Base-by-base conservation (phyloP, 345 rosid species). In the Boechera retrofracta region DNA sequence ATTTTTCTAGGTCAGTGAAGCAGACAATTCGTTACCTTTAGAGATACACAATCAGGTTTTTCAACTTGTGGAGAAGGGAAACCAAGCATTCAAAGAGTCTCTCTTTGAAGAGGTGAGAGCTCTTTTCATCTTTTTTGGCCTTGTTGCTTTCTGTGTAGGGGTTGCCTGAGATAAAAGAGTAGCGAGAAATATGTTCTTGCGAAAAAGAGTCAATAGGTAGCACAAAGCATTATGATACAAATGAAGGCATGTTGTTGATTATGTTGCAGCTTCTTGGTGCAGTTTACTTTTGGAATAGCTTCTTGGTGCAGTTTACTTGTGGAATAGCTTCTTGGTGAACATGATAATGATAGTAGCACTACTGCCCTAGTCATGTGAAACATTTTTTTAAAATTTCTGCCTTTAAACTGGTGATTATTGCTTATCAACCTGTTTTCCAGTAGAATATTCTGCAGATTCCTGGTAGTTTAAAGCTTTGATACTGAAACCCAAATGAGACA, bases 11-110 rank as follows among this genome's bases (percentile, higher is more conserved):
- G 83, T 73, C 38, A 85, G 81, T 70, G 98, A 88, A 83, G 97
- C 87, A 18, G 97, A 80, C 47, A 82, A 83, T 51, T 83, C 92
- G 9, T 76, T 94, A 83, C 86, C 89, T 15, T 52, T 67, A 90
- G 90, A 92, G 54, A 79, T 77, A 36, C 87, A 82, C 67, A 83
- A 77, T 72, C 87, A 83, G 74, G 92, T 89, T 70, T 82, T 82
- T 77, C 87, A 89, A 65, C 87, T 89, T 21, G 86, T 90, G 33
- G 84, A 77, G 74, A 84, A 80, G 55, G 99, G 94, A 55, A 92
- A 92, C 80, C 77, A 61, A 71, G 86, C 94, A 48, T 92, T 88
- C 72, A 89, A 87, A 45, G 86, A 86, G 21, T 80, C 82, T 72
- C 80, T 21, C 77, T 89, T 92, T 81, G 97, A 90, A 82, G 86